These are phyloP conservation scores for Nakazawaea sp. DNA, from an alignment of 805 yeast species.

Conservation along the genomic window DNA sequence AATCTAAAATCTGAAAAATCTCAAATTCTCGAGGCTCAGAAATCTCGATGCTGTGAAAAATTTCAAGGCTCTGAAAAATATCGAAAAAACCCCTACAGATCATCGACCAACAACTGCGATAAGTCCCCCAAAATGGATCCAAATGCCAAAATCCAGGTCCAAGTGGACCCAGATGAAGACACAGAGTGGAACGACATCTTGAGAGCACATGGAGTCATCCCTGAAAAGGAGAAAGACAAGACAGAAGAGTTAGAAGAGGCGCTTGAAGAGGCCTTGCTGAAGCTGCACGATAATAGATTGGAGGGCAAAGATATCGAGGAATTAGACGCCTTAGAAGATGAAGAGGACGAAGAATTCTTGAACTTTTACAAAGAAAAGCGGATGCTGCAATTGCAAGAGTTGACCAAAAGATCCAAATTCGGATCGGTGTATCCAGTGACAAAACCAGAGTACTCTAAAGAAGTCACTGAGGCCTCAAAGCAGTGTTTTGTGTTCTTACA, in stretches of 20 bases:
- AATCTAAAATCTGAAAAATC: too few species aligned
- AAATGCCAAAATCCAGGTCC: slow-evolving; percentile 66
- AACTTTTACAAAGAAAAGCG: slow-evolving; percentile 72
- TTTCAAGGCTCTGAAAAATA: too few species aligned
- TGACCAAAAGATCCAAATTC: slow-evolving; percentile 49
- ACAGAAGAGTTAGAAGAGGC: slow-evolving; percentile 84
- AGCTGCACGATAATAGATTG: slow-evolving; percentile 77
- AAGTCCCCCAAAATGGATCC: slow-evolving; percentile 11
- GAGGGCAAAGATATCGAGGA: slow-evolving; percentile 75
- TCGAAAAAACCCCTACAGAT: too few species aligned
- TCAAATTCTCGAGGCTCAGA: slow-evolving; percentile 3
- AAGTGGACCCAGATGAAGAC: slow-evolving; percentile 92
- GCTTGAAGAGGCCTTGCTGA: slow-evolving; percentile 69
- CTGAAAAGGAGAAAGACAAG: slow-evolving; percentile 86
- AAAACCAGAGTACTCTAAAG: slow-evolving; percentile 82
- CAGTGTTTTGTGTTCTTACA: slow-evolving; percentile 68
- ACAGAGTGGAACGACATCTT: slow-evolving; percentile 98
- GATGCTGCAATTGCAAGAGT: slow-evolving; percentile 60
- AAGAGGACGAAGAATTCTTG: slow-evolving; percentile 88
- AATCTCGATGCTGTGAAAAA: too few species aligned
- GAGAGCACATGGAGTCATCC: slow-evolving; percentile 84
- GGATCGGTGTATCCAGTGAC: slow-evolving; percentile 75
- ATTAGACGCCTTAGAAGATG: slow-evolving; percentile 82
- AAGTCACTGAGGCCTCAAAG: slow-evolving; percentile 76
- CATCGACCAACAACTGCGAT: too few species aligned